These are phyloP conservation scores for Suillus tomentosus DNA, from an alignment of 768 basidiomycete species.

Conservation along the genomic window DNA sequence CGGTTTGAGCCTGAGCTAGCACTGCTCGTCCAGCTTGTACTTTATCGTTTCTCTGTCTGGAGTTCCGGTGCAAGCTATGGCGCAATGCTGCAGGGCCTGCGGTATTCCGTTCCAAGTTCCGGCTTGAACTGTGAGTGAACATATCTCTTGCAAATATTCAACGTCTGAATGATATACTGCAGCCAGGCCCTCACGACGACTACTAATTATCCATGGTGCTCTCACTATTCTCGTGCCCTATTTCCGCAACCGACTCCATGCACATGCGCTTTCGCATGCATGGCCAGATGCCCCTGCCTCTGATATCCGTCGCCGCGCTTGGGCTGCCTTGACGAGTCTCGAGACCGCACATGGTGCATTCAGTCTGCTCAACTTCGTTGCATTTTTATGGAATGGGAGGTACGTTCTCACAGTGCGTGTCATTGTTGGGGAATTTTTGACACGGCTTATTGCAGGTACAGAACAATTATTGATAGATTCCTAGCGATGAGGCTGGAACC, in stretches of 20 bases:
- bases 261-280: constrained; percentile 75
- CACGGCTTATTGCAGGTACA: constrained; percentile 58
- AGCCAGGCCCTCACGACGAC: constrained; percentile 63
- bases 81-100: constrained; percentile 77
- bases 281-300: constrained; percentile 92
- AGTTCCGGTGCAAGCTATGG: constrained; percentile 80
- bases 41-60: constrained; percentile 88
- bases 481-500: constrained; percentile 76
- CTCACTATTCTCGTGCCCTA: constrained; percentile 81
- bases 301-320: constrained; percentile 71
- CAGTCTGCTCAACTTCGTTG: constrained; percentile 73
- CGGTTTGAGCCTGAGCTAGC: constrained; percentile 75
- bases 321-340: constrained; percentile 64
- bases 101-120: constrained; percentile 45
- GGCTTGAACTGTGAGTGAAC: constrained; percentile 23
- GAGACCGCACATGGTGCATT: constrained; percentile 69
- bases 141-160: constrained; percentile 1
- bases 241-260: constrained; percentile 69
- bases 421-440: constrained; percentile 11
- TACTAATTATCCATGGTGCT: constrained; percentile 64
- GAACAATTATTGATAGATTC: constrained; percentile 79
- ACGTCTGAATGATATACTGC: constrained; percentile 40
- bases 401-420: constrained; percentile 37
- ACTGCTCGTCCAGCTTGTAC: constrained; percentile 65
- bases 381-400: constrained; percentile 88